A percentile compares a stretch with the other conserved stretches of the same genome.
Evolutionary conservation across 2,329 filamentous ascomycete species (phyloP).

Genomic region (Plenodomus tracheiphilus): DNA sequence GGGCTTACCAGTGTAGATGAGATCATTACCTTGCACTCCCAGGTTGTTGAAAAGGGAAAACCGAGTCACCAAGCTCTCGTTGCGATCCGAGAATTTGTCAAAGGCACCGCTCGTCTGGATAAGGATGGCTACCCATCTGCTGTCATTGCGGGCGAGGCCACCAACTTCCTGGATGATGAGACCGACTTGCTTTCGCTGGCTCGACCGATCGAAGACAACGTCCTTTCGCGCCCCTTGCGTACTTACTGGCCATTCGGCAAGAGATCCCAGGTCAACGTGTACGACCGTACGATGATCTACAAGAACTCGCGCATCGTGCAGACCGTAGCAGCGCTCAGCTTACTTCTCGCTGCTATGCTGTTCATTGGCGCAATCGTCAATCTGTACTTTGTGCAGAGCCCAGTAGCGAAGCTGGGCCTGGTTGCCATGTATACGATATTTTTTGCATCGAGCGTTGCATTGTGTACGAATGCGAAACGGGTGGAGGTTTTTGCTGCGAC

Average conservation of each 20-base stretch:
- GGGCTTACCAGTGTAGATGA: neutral
- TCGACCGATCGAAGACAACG: constrained; percentile 2
- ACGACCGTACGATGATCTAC: constrained; percentile 8
- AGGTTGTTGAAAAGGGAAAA: neutral
- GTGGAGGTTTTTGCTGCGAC: constrained; percentile 31
- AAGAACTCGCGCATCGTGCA: constrained; percentile 10
- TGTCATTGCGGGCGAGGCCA: neutral
- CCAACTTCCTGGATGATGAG: neutral
- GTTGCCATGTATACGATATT: constrained; percentile 24
- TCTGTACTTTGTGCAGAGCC: constrained; percentile 14
- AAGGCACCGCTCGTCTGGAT: no score
- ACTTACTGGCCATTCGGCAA: constrained; percentile 11
- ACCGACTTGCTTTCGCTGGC: neutral
- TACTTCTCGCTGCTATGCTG: constrained; percentile 18
- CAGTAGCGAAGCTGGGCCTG: constrained; percentile 19
- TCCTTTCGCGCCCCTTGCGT: constrained; percentile 14
- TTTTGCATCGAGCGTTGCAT: constrained; percentile 24
- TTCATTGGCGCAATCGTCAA: constrained; percentile 27
- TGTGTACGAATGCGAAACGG: constrained; percentile 22
- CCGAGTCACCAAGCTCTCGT: neutral
- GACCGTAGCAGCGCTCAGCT: constrained; percentile 8
- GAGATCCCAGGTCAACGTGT: neutral
- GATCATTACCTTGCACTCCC: neutral
- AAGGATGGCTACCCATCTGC: neutral
- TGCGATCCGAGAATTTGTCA: neutral